Evolutionary conservation across 352 stramenopile genomes (phyloP).

Genomic region (Pythium coloratum): DNA sequence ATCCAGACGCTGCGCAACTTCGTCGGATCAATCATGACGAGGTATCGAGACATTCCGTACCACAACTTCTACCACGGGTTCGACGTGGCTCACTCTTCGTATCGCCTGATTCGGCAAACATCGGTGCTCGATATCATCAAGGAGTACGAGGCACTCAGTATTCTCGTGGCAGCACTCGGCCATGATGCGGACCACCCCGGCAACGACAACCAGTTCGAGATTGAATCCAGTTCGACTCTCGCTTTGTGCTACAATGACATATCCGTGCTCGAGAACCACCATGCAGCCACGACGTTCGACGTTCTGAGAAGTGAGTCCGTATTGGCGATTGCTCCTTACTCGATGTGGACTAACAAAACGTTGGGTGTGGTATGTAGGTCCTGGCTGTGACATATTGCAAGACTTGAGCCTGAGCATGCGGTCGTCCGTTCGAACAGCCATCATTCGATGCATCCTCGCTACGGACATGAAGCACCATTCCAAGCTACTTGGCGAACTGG

Average conservation of each 20-base stretch:
- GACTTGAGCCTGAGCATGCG: conserved; percentile 49
- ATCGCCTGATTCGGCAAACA: conserved; percentile 53
- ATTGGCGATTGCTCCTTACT: conserved; percentile 1
- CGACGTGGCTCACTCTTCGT: conserved; percentile 69
- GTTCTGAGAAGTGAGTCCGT: conserved; percentile 50
- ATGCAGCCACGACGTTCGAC: conserved; percentile 74
- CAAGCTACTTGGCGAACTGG: conserved; percentile 57
- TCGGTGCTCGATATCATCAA: conserved; percentile 66
- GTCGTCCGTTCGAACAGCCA: conserved; percentile 47
- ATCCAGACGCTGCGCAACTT: conserved; percentile 46
- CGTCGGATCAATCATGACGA: conserved; percentile 49
- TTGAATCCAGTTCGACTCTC: conserved; percentile 71
- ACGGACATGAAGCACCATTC: conserved; percentile 87
- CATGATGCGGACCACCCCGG: conserved; percentile 89
- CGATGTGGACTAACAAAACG: neutral
- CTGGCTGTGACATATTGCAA: conserved; percentile 59
- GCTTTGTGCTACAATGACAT: conserved; percentile 90
- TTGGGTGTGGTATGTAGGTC: conserved; percentile 10
- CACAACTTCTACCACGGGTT: conserved; percentile 89
- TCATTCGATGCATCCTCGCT: conserved; percentile 76
- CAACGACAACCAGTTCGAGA: conserved; percentile 90
- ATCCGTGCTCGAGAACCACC: conserved; percentile 88
- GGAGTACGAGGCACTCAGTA: conserved; percentile 69
- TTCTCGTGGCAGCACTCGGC: conserved; percentile 78
- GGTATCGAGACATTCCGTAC: conserved; percentile 75